Conservation (phyloP, 345 rosid species). For the Cochlearia excelsa region DNA sequence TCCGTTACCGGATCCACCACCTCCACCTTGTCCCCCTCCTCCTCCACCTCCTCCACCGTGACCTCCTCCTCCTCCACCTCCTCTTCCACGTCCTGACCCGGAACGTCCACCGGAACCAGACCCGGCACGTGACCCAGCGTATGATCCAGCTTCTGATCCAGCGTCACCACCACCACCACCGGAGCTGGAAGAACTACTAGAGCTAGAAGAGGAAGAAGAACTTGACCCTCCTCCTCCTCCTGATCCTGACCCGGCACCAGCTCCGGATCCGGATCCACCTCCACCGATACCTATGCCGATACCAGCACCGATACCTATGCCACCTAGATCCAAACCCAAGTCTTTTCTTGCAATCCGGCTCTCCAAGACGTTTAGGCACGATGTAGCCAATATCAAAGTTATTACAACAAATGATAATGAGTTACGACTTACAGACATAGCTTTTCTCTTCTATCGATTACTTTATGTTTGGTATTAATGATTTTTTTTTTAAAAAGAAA, state of each 20-base stretch:
- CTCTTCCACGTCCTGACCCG: conserved; percentile 31
- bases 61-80: conserved; percentile 32
- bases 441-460: conserved; percentile 5
- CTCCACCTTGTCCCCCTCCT: conserved; percentile 34
- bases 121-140: conserved; percentile 63
- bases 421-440: conserved; percentile 26
- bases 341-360: conserved; percentile 70
- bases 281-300: conserved; percentile 71
- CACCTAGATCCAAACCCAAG: conserved; percentile 74
- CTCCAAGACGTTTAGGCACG: conserved; percentile 41
- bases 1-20: conserved; percentile 32
- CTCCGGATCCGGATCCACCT: conserved; percentile 54
- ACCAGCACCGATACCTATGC: conserved; percentile 69
- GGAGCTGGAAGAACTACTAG: conserved; percentile 50
- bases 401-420: conserved; percentile 27
- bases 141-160: conserved; percentile 68
- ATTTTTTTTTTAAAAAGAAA: neutral
- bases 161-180: conserved; percentile 49
- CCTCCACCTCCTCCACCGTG: conserved; percentile 34
- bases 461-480: conserved; percentile 13
- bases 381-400: conserved; percentile 30
- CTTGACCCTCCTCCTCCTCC: conserved; percentile 52
- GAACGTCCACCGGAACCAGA: conserved; percentile 47
- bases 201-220: conserved; percentile 48
- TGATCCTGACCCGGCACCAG: conserved; percentile 62